Evolutionary conservation across 2,329 filamentous ascomycete genomes (phyloP).

Genomic region (Rosellinia necatrix): DNA sequence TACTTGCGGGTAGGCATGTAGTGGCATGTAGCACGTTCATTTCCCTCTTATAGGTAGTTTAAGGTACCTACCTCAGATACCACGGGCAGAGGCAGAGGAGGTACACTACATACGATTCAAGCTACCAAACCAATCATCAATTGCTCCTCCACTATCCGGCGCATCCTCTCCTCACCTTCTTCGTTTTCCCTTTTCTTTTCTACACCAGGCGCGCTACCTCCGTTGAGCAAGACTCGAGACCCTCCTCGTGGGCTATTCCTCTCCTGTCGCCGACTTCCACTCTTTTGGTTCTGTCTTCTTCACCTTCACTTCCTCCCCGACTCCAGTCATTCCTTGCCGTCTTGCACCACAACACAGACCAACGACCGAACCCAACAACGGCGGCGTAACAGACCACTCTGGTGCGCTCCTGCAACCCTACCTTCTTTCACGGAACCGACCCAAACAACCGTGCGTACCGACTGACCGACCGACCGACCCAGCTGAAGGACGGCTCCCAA

Average conservation of each 20-base stretch:
- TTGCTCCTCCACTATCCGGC: conserved; percentile 1
- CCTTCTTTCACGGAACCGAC: conserved; percentile 3
- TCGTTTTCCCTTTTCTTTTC: conserved; percentile 4
- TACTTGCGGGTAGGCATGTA: too few relatives aligned
- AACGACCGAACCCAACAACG: background rate
- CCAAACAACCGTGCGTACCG: background rate
- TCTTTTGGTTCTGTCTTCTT: conserved; percentile 7
- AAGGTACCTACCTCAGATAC: background rate
- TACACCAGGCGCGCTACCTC: background rate
- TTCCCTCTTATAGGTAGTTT: conserved; percentile 2
- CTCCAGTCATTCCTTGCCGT: conserved; percentile 22
- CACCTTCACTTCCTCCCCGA: background rate
- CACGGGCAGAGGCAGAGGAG: too few relatives aligned
- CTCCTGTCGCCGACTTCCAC: conserved; percentile 6
- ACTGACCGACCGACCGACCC: background rate
- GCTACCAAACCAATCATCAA: too few relatives aligned
- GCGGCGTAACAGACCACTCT: background rate
- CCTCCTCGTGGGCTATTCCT: conserved; percentile 15
- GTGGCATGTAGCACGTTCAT: conserved; percentile 20
- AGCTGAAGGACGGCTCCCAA: background rate
- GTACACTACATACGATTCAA: background rate
- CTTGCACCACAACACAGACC: conserved; percentile 1
- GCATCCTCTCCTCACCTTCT: conserved; percentile 7
- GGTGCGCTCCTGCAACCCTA: conserved; percentile 1
- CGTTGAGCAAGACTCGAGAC: conserved; percentile 10